A percentile compares a stretch with the other conserved stretches of the same genome.
phyloP scores from a whole-genome alignment of 116 monocot genomes.

The Dioscorea cayenensis region DNA sequence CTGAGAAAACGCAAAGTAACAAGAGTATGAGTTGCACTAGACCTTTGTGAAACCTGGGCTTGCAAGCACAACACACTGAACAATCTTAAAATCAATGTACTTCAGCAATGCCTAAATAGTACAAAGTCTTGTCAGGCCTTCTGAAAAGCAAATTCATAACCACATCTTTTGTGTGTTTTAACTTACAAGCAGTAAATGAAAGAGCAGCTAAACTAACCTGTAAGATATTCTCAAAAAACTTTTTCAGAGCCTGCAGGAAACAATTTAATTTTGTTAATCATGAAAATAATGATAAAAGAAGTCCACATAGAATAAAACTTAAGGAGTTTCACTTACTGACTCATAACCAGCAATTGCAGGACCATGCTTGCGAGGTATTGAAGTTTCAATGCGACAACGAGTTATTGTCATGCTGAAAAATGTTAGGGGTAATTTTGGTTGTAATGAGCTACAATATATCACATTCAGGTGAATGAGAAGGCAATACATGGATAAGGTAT shows the following conservation, averaged over 20 bases:
- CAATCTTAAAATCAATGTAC: constrained; percentile 86
- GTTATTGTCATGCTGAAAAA: constrained; percentile 73
- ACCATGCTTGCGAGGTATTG: constrained; percentile 92
- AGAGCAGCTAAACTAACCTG: constrained; percentile 46
- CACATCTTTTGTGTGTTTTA: neutral
- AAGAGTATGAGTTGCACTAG: neutral
- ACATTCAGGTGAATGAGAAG: too few species aligned
- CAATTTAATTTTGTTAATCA: constrained; percentile 6
- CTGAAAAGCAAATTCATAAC: neutral
- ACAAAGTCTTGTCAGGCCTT: constrained; percentile 7
- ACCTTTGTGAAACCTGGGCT: constrained; percentile 99
- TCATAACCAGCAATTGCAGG: constrained; percentile 99
- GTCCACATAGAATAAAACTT: neutral
- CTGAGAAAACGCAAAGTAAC: neutral
- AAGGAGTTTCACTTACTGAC: constrained; percentile 35
- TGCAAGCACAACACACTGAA: constrained; percentile 86
- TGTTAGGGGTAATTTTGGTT: neutral
- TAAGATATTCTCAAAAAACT: constrained; percentile 94
- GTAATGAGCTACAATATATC: too few species aligned
- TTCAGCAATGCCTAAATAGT: constrained; percentile 67
- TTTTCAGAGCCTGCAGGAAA: constrained; percentile 76
- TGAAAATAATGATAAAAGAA: neutral
- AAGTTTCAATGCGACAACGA: constrained; percentile 76
- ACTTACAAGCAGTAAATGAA: constrained; percentile 2
- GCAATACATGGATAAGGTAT: too few species aligned